Conservation (phyloP, 192 early-diverging fungal genomes). For the Irineochytrium annulatum region DNA sequence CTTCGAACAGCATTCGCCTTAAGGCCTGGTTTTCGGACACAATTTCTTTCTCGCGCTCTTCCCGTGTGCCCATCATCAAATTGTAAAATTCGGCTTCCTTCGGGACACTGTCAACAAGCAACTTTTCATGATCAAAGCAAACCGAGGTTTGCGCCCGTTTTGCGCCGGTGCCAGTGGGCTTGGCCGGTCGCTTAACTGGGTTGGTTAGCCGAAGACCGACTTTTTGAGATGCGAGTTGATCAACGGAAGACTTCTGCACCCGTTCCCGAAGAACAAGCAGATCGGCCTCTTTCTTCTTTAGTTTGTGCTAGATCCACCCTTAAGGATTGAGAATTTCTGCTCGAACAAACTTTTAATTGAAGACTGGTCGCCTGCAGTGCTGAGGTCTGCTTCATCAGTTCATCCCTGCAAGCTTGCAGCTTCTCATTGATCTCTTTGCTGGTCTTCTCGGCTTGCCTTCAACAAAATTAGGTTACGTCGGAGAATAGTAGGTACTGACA, state of each 20-base stretch:
- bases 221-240: conserved; percentile 13
- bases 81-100: conserved; percentile 29
- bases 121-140: neutral
- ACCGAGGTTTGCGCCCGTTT: neutral
- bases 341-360: conserved; percentile 21
- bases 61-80: conserved; percentile 32
- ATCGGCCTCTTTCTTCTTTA: neutral
- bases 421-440: conserved; percentile 19
- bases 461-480: neutral
- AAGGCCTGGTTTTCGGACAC: conserved; percentile 36
- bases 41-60: conserved; percentile 42
- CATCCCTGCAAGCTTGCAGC: conserved; percentile 18
- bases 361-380: conserved; percentile 18
- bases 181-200: conserved; percentile 29
- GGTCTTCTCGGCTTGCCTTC: conserved; percentile 8
- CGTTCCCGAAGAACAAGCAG: conserved; percentile 15
- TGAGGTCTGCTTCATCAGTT: conserved; percentile 22
- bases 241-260: conserved; percentile 18
- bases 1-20: conserved; percentile 26
- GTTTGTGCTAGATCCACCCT: conserved; percentile 6
- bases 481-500: neutral
- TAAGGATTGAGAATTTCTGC: neutral
- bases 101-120: neutral
- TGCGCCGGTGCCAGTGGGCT: neutral
- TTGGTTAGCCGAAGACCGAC: conserved; percentile 19